These are phyloP conservation scores for Saksenaea oblongispora DNA, from an alignment of 371 early-diverging fungal species.

Conservation along the genomic window DNA sequence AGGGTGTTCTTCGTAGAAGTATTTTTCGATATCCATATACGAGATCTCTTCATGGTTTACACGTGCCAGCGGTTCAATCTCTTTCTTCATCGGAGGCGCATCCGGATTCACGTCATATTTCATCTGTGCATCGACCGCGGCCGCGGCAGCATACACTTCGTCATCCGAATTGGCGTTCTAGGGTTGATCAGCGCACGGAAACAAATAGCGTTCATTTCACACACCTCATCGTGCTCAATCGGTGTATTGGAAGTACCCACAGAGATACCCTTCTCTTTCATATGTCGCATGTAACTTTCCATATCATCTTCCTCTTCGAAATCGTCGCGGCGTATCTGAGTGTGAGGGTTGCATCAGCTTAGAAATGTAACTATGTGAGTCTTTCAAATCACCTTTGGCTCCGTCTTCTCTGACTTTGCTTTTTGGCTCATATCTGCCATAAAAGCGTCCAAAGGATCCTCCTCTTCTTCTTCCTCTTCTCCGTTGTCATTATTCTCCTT, in stretches of 20 bases:
- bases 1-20: slow-evolving; percentile 81
- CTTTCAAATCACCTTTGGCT: slow-evolving; percentile 45
- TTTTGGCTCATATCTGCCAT: slow-evolving; percentile 79
- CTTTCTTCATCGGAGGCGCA: slow-evolving; percentile 35
- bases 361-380: background rate
- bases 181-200: background rate
- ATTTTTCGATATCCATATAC: slow-evolving; percentile 79
- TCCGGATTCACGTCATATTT: slow-evolving; percentile 14
- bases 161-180: slow-evolving; percentile 81
- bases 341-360: background rate
- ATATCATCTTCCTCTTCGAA: slow-evolving; percentile 81
- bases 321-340: slow-evolving; percentile 56
- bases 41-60: slow-evolving; percentile 75
- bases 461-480: slow-evolving; percentile 57
- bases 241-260: slow-evolving; percentile 55
- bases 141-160: slow-evolving; percentile 84
- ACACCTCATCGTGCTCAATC: slow-evolving; percentile 55
- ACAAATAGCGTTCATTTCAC: background rate
- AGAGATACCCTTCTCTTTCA: slow-evolving; percentile 75
- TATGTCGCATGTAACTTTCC: slow-evolving; percentile 76
- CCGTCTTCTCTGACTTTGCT: slow-evolving; percentile 51
- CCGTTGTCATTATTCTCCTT: slow-evolving; percentile 4
- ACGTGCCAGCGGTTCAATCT: slow-evolving; percentile 67
- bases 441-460: slow-evolving; percentile 88
- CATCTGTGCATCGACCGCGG: slow-evolving; percentile 67